Evolutionary conservation across 1,139 yeast genomes (phyloP).

Genomic region (Geotrichum siamense): DNA sequence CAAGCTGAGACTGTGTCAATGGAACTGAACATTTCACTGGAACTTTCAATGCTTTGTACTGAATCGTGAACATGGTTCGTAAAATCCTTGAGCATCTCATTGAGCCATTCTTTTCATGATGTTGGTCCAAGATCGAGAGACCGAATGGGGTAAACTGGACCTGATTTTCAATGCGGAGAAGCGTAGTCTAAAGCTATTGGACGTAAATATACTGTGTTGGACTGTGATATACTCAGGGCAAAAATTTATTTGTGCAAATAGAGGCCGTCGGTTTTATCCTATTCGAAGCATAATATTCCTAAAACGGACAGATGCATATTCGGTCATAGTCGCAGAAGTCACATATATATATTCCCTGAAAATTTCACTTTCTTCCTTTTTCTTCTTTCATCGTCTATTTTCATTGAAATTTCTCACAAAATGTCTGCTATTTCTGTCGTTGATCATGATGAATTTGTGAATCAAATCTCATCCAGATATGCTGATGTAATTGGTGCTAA

Average conservation of each 20-base stretch:
- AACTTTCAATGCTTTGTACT: not conserved
- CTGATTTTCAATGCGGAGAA: no score
- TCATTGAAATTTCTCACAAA: not conserved
- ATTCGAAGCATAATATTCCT: no score
- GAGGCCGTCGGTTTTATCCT: no score
- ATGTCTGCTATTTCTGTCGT: constrained; percentile 12
- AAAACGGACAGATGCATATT: no score
- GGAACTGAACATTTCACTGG: not conserved
- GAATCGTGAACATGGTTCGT: not conserved
- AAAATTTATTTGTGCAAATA: no score
- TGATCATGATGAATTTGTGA: constrained; percentile 14
- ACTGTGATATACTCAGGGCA: no score
- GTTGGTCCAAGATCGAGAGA: no score
- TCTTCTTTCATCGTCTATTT: not conserved
- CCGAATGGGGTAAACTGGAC: no score
- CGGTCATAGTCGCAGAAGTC: constrained; percentile 8
- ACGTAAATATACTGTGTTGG: no score
- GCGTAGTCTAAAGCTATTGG: no score
- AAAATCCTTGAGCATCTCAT: no score
- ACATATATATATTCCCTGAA: constrained; percentile 1
- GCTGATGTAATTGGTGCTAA: constrained; percentile 69
- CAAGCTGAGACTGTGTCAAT: not conserved
- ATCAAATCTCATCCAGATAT: constrained; percentile 15
- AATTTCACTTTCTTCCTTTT: not conserved
- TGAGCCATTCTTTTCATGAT: no score